Evolutionary conservation across 257 asterid genomes (phyloP).

Genomic region (Solanum bulbocastanum): DNA sequence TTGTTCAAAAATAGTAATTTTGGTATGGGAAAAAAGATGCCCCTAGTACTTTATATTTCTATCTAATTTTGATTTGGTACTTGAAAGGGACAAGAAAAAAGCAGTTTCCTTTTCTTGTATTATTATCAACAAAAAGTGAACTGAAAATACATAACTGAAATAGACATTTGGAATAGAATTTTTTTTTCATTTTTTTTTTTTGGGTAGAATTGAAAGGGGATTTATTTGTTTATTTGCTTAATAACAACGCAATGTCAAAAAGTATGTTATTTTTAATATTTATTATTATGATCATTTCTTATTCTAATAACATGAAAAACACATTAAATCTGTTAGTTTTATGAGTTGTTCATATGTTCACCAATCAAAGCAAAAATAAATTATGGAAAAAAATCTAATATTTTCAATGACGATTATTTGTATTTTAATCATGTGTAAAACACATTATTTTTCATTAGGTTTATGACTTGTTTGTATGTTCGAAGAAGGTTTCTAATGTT

Average conservation of each 20-base stretch:
- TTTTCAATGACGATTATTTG: no score
- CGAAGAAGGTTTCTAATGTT: not conserved
- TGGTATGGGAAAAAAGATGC: not conserved
- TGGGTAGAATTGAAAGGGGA: not conserved
- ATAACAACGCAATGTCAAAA: not conserved
- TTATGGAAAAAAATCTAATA: no score
- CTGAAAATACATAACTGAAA: not conserved
- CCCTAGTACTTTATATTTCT: not conserved
- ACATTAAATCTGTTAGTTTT: no score
- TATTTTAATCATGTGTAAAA: not conserved
- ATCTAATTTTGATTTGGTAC: not conserved
- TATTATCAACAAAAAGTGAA: no score
- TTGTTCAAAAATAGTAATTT: not conserved
- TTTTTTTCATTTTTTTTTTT: not conserved
- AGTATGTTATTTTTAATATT: not conserved
- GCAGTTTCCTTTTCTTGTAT: not conserved
- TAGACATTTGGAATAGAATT: not conserved
- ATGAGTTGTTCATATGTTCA: not conserved
- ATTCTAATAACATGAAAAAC: not conserved
- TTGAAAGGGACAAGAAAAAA: not conserved
- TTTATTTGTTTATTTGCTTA: not conserved
- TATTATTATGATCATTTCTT: no score
- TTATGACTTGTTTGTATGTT: not conserved
- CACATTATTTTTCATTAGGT: not conserved
- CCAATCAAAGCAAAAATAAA: not conserved